Percentiles rank a stretch among this genome's conserved stretches.
These are phyloP conservation scores for Nissolia schottii DNA, from an alignment of 306 rosid species.

Conservation along the genomic window DNA sequence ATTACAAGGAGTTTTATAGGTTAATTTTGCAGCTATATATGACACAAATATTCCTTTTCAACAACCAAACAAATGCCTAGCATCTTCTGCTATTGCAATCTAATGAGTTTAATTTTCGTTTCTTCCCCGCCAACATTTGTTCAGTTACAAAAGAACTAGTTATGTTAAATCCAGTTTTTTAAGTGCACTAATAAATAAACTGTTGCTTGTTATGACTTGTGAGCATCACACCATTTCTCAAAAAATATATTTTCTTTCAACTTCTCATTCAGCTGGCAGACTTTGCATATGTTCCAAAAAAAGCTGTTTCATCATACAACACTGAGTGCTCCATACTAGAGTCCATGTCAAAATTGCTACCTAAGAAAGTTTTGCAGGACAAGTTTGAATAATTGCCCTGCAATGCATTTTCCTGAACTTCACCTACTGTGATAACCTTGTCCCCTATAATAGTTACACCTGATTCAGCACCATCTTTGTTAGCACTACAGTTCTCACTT, in stretches of 20 bases:
- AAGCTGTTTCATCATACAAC: slow-evolving; percentile 56
- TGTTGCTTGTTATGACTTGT: neutral
- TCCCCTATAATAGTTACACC: slow-evolving; percentile 24
- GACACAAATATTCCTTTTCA: too few species aligned
- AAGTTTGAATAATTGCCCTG: slow-evolving; percentile 58
- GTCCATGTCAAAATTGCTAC: slow-evolving; percentile 43
- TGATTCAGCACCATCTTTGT: slow-evolving; percentile 33
- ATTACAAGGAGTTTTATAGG: too few species aligned
- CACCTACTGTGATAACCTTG: slow-evolving; percentile 28
- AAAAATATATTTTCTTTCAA: slow-evolving; percentile 30
- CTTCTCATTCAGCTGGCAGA: slow-evolving; percentile 37
- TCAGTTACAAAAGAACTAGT: too few species aligned
- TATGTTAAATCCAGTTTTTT: too few species aligned
- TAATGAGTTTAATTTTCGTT: too few species aligned
- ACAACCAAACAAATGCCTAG: too few species aligned
- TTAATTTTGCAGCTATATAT: too few species aligned
- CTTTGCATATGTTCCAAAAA: slow-evolving; percentile 39
- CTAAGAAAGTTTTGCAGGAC: slow-evolving; percentile 46
- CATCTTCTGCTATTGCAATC: too few species aligned
- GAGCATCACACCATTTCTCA: slow-evolving; percentile 24
- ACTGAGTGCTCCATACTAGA: slow-evolving; percentile 42
- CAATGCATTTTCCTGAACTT: slow-evolving; percentile 42
- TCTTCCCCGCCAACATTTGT: too few species aligned
- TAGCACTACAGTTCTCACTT: slow-evolving; percentile 21
- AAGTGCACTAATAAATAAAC: too few species aligned